Evolutionary conservation across 768 basidiomycete genomes (phyloP), one percentile per base, ranked within the genome.

Genomic region (Mycena rebaudengoi): DNA sequence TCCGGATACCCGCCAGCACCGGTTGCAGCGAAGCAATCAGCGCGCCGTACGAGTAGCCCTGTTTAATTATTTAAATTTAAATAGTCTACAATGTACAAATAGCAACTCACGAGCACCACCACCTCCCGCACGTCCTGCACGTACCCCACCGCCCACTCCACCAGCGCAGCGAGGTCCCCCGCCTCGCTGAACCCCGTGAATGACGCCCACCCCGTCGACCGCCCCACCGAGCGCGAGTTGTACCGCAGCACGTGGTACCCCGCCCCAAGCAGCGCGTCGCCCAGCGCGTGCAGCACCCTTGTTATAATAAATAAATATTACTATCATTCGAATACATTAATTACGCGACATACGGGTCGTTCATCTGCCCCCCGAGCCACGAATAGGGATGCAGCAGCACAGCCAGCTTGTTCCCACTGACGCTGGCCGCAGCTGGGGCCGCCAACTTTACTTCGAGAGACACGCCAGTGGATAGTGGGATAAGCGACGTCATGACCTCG

Each of bases 11-110:
- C 18, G 80, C 76, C 3, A 89, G 75, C 3, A 86, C 70, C 0
- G 91, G 88, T 59, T 87, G 86, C 62, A 91, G 76, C 8, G 91
- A 91, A 12, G 85, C 85, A 35, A 91, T 88, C 30, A 95, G 80
- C 2, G 91, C 87, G 1, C 93, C 93, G 81, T 94, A 81, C 11
- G 93, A 95, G 75, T 95, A 95, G 6, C 92, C 91, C 91, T 93
- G 51, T 26, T 29, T n/a, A n/a, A 29, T 26, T 29, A 52, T 43
- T 28, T n/a, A n/a, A n/a, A n/a, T n/a, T 67, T 53, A 14, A 66
- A 64, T 46, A n/a, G n/a, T 53, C 28, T 25, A 40, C 44, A 41
- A n/a, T 23, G 26, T 59, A 48, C 33, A 55, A 41, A 11, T 21
- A 28, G 10, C 25, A 44, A 78, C 86, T 69, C 69, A 92, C 93